phyloP scores from a whole-genome alignment of 192 early-diverging fungal genomes.

The Backusella tuberculispora region DNA sequence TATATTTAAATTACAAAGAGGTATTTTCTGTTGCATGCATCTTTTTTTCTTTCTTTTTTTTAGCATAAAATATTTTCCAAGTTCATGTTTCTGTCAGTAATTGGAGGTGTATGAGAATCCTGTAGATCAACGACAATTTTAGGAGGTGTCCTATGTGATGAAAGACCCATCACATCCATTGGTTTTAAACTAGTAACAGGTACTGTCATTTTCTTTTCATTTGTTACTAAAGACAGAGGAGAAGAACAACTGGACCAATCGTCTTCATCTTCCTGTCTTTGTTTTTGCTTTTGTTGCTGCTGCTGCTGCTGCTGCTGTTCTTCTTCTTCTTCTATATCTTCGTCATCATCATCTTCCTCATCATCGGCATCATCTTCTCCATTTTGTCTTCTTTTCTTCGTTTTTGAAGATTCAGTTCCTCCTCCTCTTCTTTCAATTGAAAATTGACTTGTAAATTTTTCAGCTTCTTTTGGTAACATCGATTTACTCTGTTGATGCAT shows the following conservation, averaged over 20 bases:
- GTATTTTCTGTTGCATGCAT: neutral
- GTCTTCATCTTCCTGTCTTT: neutral
- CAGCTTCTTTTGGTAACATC: conserved; percentile 36
- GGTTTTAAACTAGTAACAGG: conserved; percentile 17
- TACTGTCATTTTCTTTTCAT: neutral
- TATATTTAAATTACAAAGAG: neutral
- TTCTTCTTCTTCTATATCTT: too few relatives aligned
- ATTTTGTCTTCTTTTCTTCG: neutral
- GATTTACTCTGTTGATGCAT: conserved; percentile 30
- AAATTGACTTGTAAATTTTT: conserved; percentile 36
- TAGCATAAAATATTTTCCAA: conserved; percentile 24
- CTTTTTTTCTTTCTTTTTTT: neutral
- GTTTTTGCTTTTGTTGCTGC: neutral
- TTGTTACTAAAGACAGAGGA: neutral
- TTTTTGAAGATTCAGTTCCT: neutral
- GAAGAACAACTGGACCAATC: neutral
- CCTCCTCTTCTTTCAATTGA: neutral
- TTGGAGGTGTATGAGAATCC: neutral
- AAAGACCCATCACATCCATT: conserved; percentile 16
- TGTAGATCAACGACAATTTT: neutral
- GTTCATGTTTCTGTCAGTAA: conserved; percentile 22
- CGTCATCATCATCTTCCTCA: neutral
- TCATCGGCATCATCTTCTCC: neutral
- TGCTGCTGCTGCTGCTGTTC: neutral
- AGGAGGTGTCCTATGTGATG: neutral